These are phyloP conservation scores for Colletotrichum sublineola DNA, from an alignment of 2,329 filamentous ascomycete genomes.

Conservation along the genomic window DNA sequence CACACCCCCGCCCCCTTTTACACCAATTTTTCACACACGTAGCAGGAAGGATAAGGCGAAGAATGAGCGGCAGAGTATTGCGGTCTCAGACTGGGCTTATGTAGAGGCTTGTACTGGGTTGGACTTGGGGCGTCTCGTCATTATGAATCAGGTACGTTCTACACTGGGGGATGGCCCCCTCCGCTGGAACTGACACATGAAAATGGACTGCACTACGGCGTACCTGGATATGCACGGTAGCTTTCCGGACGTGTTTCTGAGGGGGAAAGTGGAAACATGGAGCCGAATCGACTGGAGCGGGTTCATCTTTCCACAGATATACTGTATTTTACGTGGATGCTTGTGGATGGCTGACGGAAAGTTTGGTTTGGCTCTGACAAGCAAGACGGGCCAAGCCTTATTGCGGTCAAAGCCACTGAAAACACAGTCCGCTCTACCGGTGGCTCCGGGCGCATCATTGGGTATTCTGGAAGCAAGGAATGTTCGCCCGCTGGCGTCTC, in stretches of 20 bases:
- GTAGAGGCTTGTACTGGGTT: conserved; percentile 2
- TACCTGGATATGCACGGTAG: neutral
- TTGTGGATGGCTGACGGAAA: conserved; percentile 14
- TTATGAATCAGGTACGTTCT: conserved; percentile 34
- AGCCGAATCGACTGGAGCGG: conserved; percentile 11
- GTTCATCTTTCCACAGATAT: conserved; percentile 30
- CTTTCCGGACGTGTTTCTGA: conserved; percentile 22
- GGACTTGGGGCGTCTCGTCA: conserved; percentile 16
- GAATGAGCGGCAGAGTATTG: neutral
- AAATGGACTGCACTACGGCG: conserved; percentile 12
- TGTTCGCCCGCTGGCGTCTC: neutral
- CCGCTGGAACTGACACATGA: neutral
- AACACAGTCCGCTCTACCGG: conserved; percentile 5
- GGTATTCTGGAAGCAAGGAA: neutral
- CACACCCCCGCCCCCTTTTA: neutral
- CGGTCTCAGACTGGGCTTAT: neutral
- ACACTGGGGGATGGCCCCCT: neutral
- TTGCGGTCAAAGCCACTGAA: neutral
- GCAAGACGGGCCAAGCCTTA: neutral
- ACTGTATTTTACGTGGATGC: neutral
- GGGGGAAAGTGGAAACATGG: neutral
- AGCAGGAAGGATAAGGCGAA: conserved; percentile 13
- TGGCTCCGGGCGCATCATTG: conserved; percentile 5
- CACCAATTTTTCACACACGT: neutral
- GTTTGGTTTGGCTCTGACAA: conserved; percentile 13